A percentile compares a stretch with the other conserved stretches of the same genome.
These are phyloP conservation scores for Amphirosellinia nigrospora DNA, from an alignment of 495 filamentous ascomycete species.

Conservation along the genomic window DNA sequence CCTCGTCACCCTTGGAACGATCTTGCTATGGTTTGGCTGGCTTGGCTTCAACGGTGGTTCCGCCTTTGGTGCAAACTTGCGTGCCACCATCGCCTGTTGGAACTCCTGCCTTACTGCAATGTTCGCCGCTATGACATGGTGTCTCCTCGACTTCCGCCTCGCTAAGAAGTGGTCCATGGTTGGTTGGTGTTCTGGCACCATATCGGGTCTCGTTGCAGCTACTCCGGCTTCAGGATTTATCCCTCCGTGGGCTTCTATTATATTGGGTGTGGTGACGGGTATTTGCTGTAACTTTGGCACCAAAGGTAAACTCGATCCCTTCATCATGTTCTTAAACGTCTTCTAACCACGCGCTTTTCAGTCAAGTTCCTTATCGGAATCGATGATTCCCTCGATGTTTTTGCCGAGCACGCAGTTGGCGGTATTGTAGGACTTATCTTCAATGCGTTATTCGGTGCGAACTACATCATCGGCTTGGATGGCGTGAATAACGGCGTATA, in stretches of 20 bases:
- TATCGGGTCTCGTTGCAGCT: constrained; percentile 87
- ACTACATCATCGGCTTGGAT: constrained; percentile 90
- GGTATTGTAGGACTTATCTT: constrained; percentile 92
- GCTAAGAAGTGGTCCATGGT: constrained; percentile 99
- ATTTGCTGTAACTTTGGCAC: constrained; percentile 92
- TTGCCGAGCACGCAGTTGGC: constrained; percentile 95
- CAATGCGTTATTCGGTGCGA: constrained; percentile 88
- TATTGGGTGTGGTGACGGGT: constrained; percentile 85
- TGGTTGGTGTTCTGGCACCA: constrained; percentile 95
- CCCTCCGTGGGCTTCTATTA: constrained; percentile 85
- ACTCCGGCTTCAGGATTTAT: constrained; percentile 88
- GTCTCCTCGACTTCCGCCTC: constrained; percentile 90
- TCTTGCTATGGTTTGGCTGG: constrained; percentile 99
- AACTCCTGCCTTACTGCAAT: constrained; percentile 93
- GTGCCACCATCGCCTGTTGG: constrained; percentile 96
- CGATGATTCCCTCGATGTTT: constrained; percentile 97
- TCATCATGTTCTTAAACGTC: constrained; percentile 41
- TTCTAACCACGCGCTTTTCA: constrained; percentile 47
- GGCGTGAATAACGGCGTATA: constrained; percentile 81
- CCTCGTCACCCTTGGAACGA: constrained; percentile 90
- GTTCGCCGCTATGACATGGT: constrained; percentile 89
- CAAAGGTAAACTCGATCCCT: constrained; percentile 60
- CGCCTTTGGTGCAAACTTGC: constrained; percentile 91
- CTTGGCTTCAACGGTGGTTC: constrained; percentile 98
- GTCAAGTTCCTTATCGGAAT: constrained; percentile 96